Conservation (phyloP, 257 asterid species). For the Paraleonurus japonicus region DNA sequence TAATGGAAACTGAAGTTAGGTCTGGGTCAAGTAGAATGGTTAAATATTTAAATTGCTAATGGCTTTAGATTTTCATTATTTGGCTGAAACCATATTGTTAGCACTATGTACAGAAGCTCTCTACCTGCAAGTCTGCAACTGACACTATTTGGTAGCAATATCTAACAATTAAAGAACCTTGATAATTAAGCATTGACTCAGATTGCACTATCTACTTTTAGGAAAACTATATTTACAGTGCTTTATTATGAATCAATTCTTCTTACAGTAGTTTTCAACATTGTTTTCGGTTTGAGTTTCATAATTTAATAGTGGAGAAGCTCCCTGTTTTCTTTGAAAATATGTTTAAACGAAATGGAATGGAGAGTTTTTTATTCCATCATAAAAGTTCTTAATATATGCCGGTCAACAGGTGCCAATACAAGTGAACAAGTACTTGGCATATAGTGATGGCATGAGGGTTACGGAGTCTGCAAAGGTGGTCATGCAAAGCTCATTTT, state of each 20-base stretch:
- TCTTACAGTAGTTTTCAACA: neutral
- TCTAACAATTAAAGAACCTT: neutral
- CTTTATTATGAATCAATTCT: neutral
- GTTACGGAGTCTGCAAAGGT: slow-evolving; percentile 43
- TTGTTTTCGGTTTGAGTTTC: neutral
- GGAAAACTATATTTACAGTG: neutral
- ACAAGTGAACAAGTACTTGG: slow-evolving; percentile 52
- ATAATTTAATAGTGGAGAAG: neutral
- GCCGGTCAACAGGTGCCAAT: slow-evolving; percentile 42
- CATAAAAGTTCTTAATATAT: neutral
- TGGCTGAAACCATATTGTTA: neutral
- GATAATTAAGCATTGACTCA: neutral
- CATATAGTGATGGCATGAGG: slow-evolving; percentile 51
- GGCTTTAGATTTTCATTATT: neutral
- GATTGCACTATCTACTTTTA: neutral
- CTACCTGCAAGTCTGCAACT: neutral
- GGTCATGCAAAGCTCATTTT: slow-evolving; percentile 26
- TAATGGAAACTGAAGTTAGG: neutral
- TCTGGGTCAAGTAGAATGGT: neutral
- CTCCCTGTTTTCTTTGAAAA: neutral
- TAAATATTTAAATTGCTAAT: neutral
- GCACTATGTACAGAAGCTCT: neutral
- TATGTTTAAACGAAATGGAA: neutral
- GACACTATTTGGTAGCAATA: neutral
- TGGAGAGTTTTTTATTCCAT: neutral